Evolutionary conservation across 208 protist genomes (phyloP), one percentile per base, ranked within the genome.

Genomic region (Wallacemonas sp.): DNA sequence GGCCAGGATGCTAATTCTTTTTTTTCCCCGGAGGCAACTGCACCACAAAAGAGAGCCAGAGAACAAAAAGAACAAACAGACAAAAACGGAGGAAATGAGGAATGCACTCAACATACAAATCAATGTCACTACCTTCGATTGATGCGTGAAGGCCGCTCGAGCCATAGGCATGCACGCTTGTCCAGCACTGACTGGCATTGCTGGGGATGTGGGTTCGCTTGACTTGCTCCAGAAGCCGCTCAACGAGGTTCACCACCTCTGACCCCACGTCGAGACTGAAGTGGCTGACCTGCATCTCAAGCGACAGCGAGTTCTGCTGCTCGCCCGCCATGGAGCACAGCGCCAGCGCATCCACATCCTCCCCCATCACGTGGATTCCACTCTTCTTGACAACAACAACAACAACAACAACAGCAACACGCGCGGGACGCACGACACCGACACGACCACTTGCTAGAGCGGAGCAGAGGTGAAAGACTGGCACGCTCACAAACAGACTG

Each of bases 51-150:
- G n/a, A n/a, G n/a, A n/a, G n/a, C n/a, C n/a, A 43, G 55, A 49
- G 43, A 24, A 24, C 26, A 16, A 54, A 4, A 49, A n/a, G n/a
- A 47, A 29, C 32, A 55, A 57, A 58, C 46, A 29, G 48, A 29
- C 1, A 49, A 30, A 49, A 38, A 60, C 61, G 48, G 32, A 72
- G 57, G 43, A 62, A n/a, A n/a, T n/a, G 47, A 65, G 47, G 68
- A 75, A 71, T 54, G 21, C 46, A 75, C 81, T 92, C 87, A 93
- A 74, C 88, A 94, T 96, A 96, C 91, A 94, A 92, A 96, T 96
- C 91, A 64, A 93, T 83, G 71, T 96, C 91, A 76, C 91, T 96
- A 70, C 83, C 81, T 44, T 67, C 70, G 61, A 92, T 84, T 24
- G 84, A 78, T 26, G 91, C 91, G n/a, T 70, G 74, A 2, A 96